Percentiles rank a stretch among this genome's conserved stretches.
Conservation (phyloP, 1,139 yeast species). For the Candida freyschussii region DNA sequence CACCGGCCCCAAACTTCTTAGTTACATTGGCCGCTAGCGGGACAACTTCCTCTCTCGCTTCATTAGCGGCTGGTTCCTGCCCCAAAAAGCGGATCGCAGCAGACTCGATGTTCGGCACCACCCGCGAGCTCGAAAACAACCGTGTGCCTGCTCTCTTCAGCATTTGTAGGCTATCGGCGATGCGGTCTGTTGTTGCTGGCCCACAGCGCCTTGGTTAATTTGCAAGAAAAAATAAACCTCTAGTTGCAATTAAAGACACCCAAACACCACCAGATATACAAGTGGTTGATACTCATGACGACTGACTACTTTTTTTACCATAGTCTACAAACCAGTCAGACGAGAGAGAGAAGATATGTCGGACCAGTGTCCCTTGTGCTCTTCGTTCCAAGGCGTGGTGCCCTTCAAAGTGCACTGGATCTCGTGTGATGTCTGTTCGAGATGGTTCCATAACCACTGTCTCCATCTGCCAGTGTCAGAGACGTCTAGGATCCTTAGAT, state of each 20-base stretch:
- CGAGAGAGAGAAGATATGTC: neutral
- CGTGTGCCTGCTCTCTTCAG: too few species aligned
- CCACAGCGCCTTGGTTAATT: too few species aligned
- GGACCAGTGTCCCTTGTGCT: constrained; percentile 15
- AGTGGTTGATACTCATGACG: too few species aligned
- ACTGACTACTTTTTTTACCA: too few species aligned
- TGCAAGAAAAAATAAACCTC: too few species aligned
- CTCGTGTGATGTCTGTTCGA: constrained; percentile 54
- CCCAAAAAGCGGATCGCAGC: constrained; percentile 1
- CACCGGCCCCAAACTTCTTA: constrained; percentile 39
- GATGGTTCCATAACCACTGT: constrained; percentile 62
- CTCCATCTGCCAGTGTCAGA: constrained; percentile 35
- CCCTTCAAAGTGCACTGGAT: constrained; percentile 42
- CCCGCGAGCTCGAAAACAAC: too few species aligned
- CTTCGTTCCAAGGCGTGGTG: constrained; percentile 1
- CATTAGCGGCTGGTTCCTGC: neutral
- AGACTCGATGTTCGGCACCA: too few species aligned
- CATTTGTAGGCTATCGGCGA: too few species aligned
- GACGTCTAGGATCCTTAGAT: constrained; percentile 40
- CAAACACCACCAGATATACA: constrained; percentile 1
- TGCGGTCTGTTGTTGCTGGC: too few species aligned
- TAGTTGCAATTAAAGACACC: too few species aligned
- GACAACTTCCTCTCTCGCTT: constrained; percentile 1
- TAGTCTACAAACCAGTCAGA: too few species aligned
- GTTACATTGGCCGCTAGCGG: constrained; percentile 13